Conservation (phyloP, 257 asterid genomes). For the Agastache rugosa region DNA sequence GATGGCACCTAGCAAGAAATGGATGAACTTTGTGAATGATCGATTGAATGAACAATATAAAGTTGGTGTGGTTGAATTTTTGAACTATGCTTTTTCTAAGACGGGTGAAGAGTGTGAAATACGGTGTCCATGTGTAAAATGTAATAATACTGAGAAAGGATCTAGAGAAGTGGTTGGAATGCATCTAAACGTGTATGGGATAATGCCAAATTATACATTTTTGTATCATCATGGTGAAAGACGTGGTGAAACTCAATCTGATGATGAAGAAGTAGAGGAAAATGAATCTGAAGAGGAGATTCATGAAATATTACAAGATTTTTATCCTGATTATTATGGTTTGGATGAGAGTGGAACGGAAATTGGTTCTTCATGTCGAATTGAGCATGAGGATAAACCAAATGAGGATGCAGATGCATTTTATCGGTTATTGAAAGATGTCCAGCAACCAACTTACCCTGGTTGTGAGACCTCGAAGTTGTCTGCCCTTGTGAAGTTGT, state of each 20-base stretch:
- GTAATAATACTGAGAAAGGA: background rate
- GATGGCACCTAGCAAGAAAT: background rate
- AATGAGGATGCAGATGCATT: background rate
- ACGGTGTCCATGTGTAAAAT: conserved; percentile 6
- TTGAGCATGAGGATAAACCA: background rate
- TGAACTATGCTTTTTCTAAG: background rate
- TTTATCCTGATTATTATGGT: background rate
- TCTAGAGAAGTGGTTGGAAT: conserved; percentile 3
- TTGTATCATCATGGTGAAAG: conserved; percentile 14
- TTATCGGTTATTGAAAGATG: background rate
- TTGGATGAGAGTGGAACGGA: background rate
- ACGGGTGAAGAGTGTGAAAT: background rate
- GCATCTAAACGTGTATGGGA: conserved; percentile 1
- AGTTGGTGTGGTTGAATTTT: too few species aligned
- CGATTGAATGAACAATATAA: too few species aligned
- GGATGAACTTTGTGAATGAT: too few species aligned
- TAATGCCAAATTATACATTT: background rate
- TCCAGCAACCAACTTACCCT: conserved; percentile 4
- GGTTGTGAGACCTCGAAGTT: background rate
- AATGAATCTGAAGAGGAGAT: background rate
- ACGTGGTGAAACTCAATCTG: background rate
- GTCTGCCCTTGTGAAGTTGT: background rate
- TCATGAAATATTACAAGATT: background rate
- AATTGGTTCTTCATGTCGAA: background rate
- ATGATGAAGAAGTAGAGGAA: background rate